Evolutionary conservation across 1,139 yeast genomes (phyloP), one percentile per base, ranked within the genome.

Genomic region (Yamadazyma epiphylla): DNA sequence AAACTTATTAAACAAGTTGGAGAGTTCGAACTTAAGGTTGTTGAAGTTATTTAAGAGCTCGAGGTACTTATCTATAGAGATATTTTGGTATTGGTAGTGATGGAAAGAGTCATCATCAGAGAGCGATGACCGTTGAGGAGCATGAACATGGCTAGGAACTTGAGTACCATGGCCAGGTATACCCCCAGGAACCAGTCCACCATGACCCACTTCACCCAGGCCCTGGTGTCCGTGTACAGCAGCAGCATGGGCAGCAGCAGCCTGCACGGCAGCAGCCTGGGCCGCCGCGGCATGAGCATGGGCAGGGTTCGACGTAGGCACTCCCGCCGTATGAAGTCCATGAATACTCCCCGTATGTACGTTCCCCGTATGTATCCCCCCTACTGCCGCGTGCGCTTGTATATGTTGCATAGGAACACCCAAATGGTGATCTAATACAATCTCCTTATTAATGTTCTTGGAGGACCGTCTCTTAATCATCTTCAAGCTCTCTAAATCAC

Each of bases 401-500:
- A 22, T 21, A 16, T 14, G 22, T 17, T 16, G 7, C 9, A 10
- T 17, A 19, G 22, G 14, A 9, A 25, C 15, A 7, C 20, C 20
- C 20, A 17, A 17, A 10, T 17, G 20, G 20, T 17, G 20, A 33
- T 64, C 49, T 35, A 57, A 58, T 24, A 66, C 65, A 15, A 66
- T 58, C 37, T 67, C 73, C 40, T 64, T 64, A 35, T 60, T 70
- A 23, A 68, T 55, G 35, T 75, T 74, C 37, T 79, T 75, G 16
- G 80, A 73, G 6, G 82, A 72, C 33, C 88, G 55, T 48, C 91
- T 62, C 51, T 78, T 80, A 46, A 82, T 81, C 22, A 67, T 59
- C 38, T 73, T 72, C 31, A 82, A 54, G 15, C 76, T 61, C 28
- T 72, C 77, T 9, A 71, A 57, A 49, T 80, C 86, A 24, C 84